phyloP scores from a whole-genome alignment of 148 eudicot species.

The Beta vulgaris region DNA sequence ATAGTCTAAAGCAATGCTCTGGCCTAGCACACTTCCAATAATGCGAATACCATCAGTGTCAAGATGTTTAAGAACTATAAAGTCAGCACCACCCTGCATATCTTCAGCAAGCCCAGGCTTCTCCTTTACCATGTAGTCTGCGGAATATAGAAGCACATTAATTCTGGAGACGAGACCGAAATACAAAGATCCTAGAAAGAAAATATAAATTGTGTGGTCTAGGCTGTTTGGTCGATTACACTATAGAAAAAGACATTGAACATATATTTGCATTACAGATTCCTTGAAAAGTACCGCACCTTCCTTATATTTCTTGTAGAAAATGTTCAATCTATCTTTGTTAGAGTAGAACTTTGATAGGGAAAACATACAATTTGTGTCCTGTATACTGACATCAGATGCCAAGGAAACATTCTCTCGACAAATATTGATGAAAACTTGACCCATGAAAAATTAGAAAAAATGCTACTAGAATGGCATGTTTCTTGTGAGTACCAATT shows the following conservation, averaged over 20 bases:
- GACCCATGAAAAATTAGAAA: not conserved
- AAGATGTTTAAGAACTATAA: slow-evolving; percentile 67
- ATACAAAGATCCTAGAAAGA: not conserved
- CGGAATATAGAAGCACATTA: slow-evolving; percentile 13
- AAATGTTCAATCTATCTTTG: not conserved
- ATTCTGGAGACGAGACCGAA: not conserved
- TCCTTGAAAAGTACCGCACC: not conserved
- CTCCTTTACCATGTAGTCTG: slow-evolving; percentile 89
- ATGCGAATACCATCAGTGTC: slow-evolving; percentile 84
- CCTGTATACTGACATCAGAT: not conserved
- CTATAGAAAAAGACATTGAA: no score
- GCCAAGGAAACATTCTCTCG: not conserved
- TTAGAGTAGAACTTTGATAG: not conserved
- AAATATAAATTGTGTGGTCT: no score
- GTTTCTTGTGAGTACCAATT: not conserved
- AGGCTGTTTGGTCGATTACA: no score
- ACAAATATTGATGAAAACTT: not conserved
- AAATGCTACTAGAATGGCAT: not conserved
- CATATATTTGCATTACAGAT: not conserved
- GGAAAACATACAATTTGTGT: not conserved
- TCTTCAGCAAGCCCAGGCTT: slow-evolving; percentile 65
- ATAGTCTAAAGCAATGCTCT: slow-evolving; percentile 91
- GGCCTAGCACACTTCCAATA: slow-evolving; percentile 91
- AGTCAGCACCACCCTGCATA: slow-evolving; percentile 93
- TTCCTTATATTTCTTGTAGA: no score